Evolutionary conservation across 2,329 filamentous ascomycete species (phyloP).

Genomic region (Pseudogymnoascus sp.): DNA sequence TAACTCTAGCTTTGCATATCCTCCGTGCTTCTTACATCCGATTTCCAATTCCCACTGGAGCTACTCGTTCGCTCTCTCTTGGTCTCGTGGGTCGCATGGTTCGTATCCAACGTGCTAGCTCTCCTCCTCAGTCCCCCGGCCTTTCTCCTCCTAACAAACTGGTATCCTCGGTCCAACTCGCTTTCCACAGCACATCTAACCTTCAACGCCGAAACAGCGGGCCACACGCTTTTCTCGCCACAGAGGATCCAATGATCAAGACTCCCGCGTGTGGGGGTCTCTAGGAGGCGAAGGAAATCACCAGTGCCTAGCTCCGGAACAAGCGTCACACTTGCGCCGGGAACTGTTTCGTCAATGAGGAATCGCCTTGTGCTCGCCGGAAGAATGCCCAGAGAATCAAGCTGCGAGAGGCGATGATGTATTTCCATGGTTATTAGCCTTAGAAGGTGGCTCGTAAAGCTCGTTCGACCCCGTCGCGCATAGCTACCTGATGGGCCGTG

Average conservation of each 20-base stretch:
- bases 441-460: slow-evolving; percentile 50
- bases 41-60: slow-evolving; percentile 20
- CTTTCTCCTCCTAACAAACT: slow-evolving; percentile 57
- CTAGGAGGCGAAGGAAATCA: slow-evolving; percentile 73
- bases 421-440: slow-evolving; percentile 69
- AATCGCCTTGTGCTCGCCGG: slow-evolving; percentile 65
- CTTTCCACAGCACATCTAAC: slow-evolving; percentile 80
- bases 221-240: slow-evolving; percentile 87
- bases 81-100: slow-evolving; percentile 20
- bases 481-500: slow-evolving; percentile 61
- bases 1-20: slow-evolving; percentile 7
- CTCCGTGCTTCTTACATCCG: background rate
- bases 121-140: slow-evolving; percentile 27
- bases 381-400: slow-evolving; percentile 69
- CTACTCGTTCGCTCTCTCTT: slow-evolving; percentile 26
- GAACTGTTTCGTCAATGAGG: slow-evolving; percentile 73
- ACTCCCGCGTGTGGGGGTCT: slow-evolving; percentile 68
- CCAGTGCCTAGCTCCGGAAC: slow-evolving; percentile 67
- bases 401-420: slow-evolving; percentile 70
- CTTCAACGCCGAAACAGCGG: slow-evolving; percentile 71
- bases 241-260: slow-evolving; percentile 78
- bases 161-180: slow-evolving; percentile 79
- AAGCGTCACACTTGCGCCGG: slow-evolving; percentile 69
- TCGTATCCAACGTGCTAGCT: slow-evolving; percentile 26
- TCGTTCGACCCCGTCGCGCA: slow-evolving; percentile 51